Base-by-base conservation (phyloP, 257 asterid genomes). In the Penstemon barbatus region DNA sequence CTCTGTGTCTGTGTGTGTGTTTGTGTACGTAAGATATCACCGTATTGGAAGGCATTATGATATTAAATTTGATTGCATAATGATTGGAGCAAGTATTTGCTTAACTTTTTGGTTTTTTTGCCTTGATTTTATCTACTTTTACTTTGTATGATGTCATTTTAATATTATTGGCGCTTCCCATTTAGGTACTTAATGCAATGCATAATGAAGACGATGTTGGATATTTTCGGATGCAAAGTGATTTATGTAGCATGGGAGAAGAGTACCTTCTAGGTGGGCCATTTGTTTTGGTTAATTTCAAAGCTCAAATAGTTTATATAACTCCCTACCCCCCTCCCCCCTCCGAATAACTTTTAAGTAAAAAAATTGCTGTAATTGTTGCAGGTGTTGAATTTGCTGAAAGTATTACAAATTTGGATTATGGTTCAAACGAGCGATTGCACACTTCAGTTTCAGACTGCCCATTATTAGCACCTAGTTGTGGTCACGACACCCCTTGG, bases 181-280 rank as follows among this genome's bases (percentile, higher is more conserved):
- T 66, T 73, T 65, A 86, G 95, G 90, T 75, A 59, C 85, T 81
- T 70, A 86, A 85, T 77, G 63, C 82, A 45, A 82, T 78, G 71
- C 83, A 69, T 48, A 68, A 50, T 68, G 88, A 83, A 68, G 81
- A 63, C 67, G 90, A 81, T 70, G 77, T 76, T 69, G 92, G 87
- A 61, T 82, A 82, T 61, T 71, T 80, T 72, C 81, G 83, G 68
- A 73, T 77, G 74, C 86, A 81, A 56, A 81, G 79, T 81, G 89
- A 82, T 59, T 86, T 77, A 71, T 86, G 89, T 70, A 79, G 85
- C 82, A 66, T 76, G 72, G 91, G 92, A 25, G 97, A 87, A 63
- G 97, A 87, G 66, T 92, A 88, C 75, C 91, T 92, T 77, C 78
- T 88, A 80, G 98, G 98, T 92, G 51, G 67, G 69, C 25, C 51